Conservation (phyloP, 768 basidiomycete species). For the Kwoniella sp. region DNA sequence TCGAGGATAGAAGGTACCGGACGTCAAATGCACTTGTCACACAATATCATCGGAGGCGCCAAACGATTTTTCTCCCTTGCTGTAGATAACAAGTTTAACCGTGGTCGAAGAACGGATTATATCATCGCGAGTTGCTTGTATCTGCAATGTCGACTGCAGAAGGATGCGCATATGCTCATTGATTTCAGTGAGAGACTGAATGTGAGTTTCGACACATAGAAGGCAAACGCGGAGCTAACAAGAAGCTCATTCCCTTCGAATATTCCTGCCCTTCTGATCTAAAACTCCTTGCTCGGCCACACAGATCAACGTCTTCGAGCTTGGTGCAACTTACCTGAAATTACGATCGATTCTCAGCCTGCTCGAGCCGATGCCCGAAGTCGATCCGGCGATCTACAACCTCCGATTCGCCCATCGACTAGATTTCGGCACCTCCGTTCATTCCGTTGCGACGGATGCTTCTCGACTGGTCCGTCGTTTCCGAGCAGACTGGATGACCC, state of each 20-base stretch:
- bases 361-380: constrained; percentile 65
- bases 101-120: constrained; percentile 86
- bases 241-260: background rate
- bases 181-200: constrained; percentile 97
- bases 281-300: too few species aligned
- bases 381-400: constrained; percentile 96
- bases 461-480: constrained; percentile 90
- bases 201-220: constrained; percentile 58
- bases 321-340: constrained; percentile 93
- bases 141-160: constrained; percentile 85
- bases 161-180: constrained; percentile 96
- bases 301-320: constrained; percentile 97
- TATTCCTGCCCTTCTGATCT: too few species aligned
- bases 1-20: constrained; percentile 82
- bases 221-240: background rate
- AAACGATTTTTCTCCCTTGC: constrained; percentile 88
- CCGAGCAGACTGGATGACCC: constrained; percentile 95
- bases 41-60: constrained; percentile 73
- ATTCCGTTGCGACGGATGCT: constrained; percentile 88
- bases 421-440: constrained; percentile 70
- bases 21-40: constrained; percentile 34
- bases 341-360: constrained; percentile 69
- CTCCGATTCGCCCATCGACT: constrained; percentile 90
- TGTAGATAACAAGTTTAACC: constrained; percentile 88
- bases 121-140: constrained; percentile 96